A percentile compares a stretch with the other conserved stretches of the same genome.
phyloP scores from a whole-genome alignment of 2,329 filamentous ascomycete species.

The Neurospora sp. region DNA sequence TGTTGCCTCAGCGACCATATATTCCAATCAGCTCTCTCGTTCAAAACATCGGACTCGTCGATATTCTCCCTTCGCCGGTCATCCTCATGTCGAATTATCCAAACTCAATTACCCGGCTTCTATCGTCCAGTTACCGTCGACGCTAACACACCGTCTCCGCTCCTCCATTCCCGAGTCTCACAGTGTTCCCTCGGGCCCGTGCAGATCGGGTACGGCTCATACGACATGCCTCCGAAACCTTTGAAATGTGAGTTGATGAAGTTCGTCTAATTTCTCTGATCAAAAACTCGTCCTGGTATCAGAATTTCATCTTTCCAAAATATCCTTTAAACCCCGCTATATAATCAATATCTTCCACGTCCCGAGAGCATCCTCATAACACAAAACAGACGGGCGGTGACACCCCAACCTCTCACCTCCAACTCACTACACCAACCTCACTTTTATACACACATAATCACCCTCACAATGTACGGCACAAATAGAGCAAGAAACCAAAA shows the following conservation, averaged over 20 bases:
- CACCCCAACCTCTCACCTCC: background rate
- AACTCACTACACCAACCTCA: background rate
- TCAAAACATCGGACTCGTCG: background rate
- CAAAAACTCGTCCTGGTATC: background rate
- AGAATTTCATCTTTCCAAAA: background rate
- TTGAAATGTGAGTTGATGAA: background rate
- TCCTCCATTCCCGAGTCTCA: background rate
- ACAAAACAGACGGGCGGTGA: background rate
- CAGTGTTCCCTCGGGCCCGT: background rate
- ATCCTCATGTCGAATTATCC: background rate
- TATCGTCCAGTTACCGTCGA: background rate
- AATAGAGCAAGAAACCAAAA: slow-evolving; percentile 11
- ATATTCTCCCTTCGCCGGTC: background rate
- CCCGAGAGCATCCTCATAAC: background rate
- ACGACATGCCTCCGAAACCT: background rate
- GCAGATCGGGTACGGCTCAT: background rate
- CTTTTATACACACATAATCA: background rate
- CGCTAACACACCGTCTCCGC: background rate
- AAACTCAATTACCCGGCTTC: background rate
- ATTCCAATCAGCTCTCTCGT: background rate
- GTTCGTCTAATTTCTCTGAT: background rate
- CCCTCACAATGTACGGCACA: slow-evolving; percentile 3
- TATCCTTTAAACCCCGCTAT: background rate
- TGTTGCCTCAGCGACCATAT: background rate
- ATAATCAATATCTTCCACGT: background rate